Evolutionary conservation across 225 moss, liverwort and hornwort genomes (phyloP).

Genomic region (Bryoerythrophyllum caledonicum): DNA sequence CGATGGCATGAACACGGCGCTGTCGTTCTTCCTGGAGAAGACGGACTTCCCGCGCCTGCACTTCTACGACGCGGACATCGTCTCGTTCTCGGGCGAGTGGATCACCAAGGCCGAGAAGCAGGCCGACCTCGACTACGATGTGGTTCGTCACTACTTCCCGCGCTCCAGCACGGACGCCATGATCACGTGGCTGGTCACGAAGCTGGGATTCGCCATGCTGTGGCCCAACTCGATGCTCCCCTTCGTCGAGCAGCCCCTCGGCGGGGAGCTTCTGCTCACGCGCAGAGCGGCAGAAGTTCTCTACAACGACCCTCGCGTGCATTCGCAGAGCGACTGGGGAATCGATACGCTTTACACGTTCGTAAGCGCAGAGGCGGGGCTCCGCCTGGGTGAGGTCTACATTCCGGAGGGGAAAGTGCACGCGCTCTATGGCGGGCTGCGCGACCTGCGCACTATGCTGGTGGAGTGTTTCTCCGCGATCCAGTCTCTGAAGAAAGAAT

Average conservation of each 20-base stretch:
- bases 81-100: conserved; percentile 48
- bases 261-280: conserved; percentile 47
- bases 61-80: conserved; percentile 54
- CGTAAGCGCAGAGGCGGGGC: conserved; percentile 35
- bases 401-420: conserved; percentile 54
- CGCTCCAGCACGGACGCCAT: conserved; percentile 54
- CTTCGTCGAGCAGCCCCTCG: conserved; percentile 50
- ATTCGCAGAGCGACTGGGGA: conserved; percentile 53
- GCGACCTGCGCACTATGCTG: conserved; percentile 49
- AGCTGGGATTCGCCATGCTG: conserved; percentile 45
- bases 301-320: conserved; percentile 42
- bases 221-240: conserved; percentile 46
- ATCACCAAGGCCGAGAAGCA: conserved; percentile 51
- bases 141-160: conserved; percentile 55
- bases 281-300: conserved; percentile 36
- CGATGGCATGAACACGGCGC: conserved; percentile 61
- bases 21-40: conserved; percentile 39
- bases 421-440: conserved; percentile 44
- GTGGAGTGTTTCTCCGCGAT: conserved; percentile 52
- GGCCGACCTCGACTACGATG: conserved; percentile 47
- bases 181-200: conserved; percentile 61
- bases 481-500: conserved; percentile 41
- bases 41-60: conserved; percentile 33
- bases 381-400: conserved; percentile 49
- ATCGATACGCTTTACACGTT: conserved; percentile 55